Evolutionary conservation across 2,329 filamentous ascomycete species (phyloP).

Genomic region (Penicillium sp.): DNA sequence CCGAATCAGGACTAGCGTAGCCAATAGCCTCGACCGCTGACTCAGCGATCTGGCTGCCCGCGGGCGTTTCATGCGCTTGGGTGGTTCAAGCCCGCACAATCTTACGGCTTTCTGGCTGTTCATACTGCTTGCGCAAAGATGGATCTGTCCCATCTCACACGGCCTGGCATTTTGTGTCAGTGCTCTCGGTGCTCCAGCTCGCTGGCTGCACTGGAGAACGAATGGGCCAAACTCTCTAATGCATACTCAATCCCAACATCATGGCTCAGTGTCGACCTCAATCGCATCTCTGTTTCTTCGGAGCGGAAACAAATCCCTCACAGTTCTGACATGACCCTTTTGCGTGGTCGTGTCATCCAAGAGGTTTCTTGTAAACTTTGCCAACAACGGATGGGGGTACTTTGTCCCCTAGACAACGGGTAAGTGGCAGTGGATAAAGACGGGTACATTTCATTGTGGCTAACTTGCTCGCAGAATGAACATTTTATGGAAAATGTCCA

Average conservation of each 20-base stretch:
- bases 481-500: slow-evolving; percentile 43
- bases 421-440: slow-evolving; percentile 22
- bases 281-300: slow-evolving; percentile 38
- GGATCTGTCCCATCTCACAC: slow-evolving; percentile 37
- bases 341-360: slow-evolving; percentile 38
- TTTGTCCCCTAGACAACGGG: slow-evolving; percentile 38
- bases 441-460: neutral
- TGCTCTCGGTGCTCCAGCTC: slow-evolving; percentile 43
- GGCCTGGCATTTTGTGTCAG: slow-evolving; percentile 41
- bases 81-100: slow-evolving; percentile 22
- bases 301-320: slow-evolving; percentile 40
- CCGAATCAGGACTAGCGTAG: slow-evolving; percentile 19
- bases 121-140: slow-evolving; percentile 23
- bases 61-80: neutral
- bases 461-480: slow-evolving; percentile 29
- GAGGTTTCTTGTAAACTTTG: slow-evolving; percentile 41
- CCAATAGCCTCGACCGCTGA: slow-evolving; percentile 27
- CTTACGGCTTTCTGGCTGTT: slow-evolving; percentile 9
- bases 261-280: slow-evolving; percentile 41
- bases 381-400: slow-evolving; percentile 39
- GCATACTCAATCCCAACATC: slow-evolving; percentile 38
- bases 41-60: slow-evolving; percentile 25
- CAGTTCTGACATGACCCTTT: slow-evolving; percentile 35
- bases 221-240: slow-evolving; percentile 42
- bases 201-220: slow-evolving; percentile 42